Conservation (phyloP, 108 stramenopile genomes). For the Pseudonitzschia multiseries region DNA sequence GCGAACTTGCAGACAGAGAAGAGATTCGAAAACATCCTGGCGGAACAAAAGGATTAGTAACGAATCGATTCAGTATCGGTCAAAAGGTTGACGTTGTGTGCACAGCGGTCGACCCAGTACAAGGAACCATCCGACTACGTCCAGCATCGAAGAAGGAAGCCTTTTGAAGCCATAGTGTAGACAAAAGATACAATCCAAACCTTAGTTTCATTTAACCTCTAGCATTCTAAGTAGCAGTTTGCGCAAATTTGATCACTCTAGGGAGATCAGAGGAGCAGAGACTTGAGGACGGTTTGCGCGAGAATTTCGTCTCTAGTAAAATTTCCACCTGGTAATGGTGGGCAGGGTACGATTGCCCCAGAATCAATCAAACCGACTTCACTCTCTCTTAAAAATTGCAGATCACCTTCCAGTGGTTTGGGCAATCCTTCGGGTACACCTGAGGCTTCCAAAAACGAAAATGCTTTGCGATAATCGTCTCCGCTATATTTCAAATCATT, state of each 20-base stretch:
- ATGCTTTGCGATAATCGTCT: conserved; percentile 82
- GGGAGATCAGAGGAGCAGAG: background rate
- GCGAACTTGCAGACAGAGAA: conserved; percentile 54
- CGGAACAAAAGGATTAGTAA: conserved; percentile 57
- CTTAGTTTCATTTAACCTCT: background rate
- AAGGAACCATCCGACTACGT: conserved; percentile 63
- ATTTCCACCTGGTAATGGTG: conserved; percentile 73
- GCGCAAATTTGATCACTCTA: background rate
- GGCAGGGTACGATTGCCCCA: conserved; percentile 73
- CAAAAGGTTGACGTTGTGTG: conserved; percentile 59
- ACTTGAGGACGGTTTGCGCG: conserved; percentile 46
- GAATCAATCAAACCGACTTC: conserved; percentile 72
- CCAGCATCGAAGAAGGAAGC: conserved; percentile 19
- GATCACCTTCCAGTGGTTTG: conserved; percentile 78
- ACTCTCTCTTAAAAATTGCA: conserved; percentile 76
- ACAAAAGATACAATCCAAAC: background rate
- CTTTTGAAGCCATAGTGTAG: background rate
- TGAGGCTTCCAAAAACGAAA: conserved; percentile 77
- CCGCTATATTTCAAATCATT: conserved; percentile 82
- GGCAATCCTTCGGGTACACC: conserved; percentile 79
- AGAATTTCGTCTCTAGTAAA: conserved; percentile 72
- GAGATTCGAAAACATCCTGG: conserved; percentile 38
- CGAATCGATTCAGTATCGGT: conserved; percentile 52
- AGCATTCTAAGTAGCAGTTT: conserved; percentile 1
- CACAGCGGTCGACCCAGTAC: conserved; percentile 67